A percentile compares a stretch with the other conserved stretches of the same genome.
Evolutionary conservation across 2,329 filamentous ascomycete genomes (phyloP).

Genomic region (Lecanicillium sp.): DNA sequence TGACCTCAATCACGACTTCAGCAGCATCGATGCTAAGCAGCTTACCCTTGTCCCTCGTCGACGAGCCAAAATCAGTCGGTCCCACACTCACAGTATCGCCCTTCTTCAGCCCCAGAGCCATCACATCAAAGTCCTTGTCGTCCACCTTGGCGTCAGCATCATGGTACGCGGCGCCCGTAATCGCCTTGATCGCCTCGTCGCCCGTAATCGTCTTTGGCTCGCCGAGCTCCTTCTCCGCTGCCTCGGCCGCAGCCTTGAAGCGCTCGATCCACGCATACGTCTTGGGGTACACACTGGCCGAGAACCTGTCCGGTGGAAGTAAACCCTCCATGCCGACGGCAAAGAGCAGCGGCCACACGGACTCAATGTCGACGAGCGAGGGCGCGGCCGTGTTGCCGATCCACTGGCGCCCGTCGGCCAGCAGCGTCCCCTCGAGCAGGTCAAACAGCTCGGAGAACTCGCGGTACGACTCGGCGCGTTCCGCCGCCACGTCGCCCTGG

Average conservation of each 20-base stretch:
- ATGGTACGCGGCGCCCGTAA: conserved; percentile 37
- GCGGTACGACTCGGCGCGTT: conserved; percentile 46
- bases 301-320: conserved; percentile 45
- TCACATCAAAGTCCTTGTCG: conserved; percentile 36
- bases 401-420: conserved; percentile 62
- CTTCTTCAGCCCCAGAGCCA: conserved; percentile 37
- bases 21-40: conserved; percentile 42
- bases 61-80: conserved; percentile 55
- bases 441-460: conserved; percentile 47
- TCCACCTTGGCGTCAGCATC: conserved; percentile 39
- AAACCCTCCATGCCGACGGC: conserved; percentile 45
- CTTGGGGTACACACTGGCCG: conserved; percentile 44
- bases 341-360: conserved; percentile 63
- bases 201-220: conserved; percentile 40
- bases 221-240: conserved; percentile 26
- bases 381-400: conserved; percentile 45
- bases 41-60: conserved; percentile 49
- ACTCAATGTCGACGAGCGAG: conserved; percentile 60
- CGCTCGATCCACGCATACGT: conserved; percentile 57
- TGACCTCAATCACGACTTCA: conserved; percentile 52
- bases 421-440: conserved; percentile 52
- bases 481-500: conserved; percentile 6
- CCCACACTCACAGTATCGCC: conserved; percentile 51
- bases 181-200: conserved; percentile 40
- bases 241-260: conserved; percentile 43